phyloP scores from a whole-genome alignment of 1,284 basidiomycete genomes.

The Ustilago loliicola region DNA sequence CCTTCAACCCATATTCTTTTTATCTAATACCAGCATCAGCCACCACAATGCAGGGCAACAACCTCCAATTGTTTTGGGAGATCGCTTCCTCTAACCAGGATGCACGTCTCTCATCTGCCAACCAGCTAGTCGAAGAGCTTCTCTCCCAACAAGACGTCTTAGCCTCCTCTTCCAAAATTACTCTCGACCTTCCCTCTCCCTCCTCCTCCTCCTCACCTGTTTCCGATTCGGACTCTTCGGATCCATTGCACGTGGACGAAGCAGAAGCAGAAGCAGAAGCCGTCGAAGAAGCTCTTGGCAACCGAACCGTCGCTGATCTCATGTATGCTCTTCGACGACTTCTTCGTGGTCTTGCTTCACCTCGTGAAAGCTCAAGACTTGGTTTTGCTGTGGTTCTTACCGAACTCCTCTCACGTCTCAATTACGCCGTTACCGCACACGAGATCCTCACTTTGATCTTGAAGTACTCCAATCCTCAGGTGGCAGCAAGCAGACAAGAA shows the following conservation, averaged over 20 bases:
- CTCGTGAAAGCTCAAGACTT: slow-evolving; percentile 89
- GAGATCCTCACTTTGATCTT: slow-evolving; percentile 63
- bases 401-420: slow-evolving; percentile 86
- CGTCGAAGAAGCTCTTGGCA: slow-evolving; percentile 73
- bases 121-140: slow-evolving; percentile 83
- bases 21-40: too few species aligned
- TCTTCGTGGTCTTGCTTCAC: slow-evolving; percentile 82
- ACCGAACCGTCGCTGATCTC: slow-evolving; percentile 75
- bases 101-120: slow-evolving; percentile 85
- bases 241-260: slow-evolving; percentile 32
- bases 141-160: slow-evolving; percentile 44
- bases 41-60: slow-evolving; percentile 77
- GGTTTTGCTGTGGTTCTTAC: slow-evolving; percentile 96
- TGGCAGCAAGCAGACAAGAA: slow-evolving; percentile 83
- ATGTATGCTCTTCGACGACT: slow-evolving; percentile 71
- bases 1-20: too few species aligned
- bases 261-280: slow-evolving; percentile 50
- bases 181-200: slow-evolving; percentile 33
- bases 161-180: slow-evolving; percentile 49
- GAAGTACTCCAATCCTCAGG: slow-evolving; percentile 55
- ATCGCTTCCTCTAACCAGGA: slow-evolving; percentile 85
- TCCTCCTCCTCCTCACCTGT: slow-evolving; percentile 62
- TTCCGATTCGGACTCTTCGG: slow-evolving; percentile 56
- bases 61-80: slow-evolving; percentile 92
- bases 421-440: slow-evolving; percentile 78